These are phyloP conservation scores for Lophiostoma macrostomum DNA, from an alignment of 495 filamentous ascomycete species.

Conservation along the genomic window DNA sequence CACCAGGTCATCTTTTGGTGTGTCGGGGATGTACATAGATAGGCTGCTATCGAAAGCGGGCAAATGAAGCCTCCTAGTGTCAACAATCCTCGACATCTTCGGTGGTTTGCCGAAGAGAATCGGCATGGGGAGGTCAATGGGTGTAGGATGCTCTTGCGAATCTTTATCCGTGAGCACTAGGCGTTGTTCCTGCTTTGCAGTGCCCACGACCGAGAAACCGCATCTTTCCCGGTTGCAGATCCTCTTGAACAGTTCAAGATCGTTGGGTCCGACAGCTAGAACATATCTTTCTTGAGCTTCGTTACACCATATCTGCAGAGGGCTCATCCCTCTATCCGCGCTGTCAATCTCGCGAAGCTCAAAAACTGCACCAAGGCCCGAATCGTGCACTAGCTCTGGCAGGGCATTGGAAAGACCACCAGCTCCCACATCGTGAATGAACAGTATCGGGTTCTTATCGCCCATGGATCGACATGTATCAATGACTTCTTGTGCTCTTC, in stretches of 20 bases:
- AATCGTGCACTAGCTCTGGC: constrained; percentile 87
- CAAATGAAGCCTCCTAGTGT: constrained; percentile 65
- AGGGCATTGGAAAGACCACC: constrained; percentile 93
- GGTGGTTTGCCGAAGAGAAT: constrained; percentile 89
- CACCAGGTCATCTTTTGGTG: constrained; percentile 63
- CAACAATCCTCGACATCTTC: constrained; percentile 75
- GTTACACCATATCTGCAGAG: constrained; percentile 94
- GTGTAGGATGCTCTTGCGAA: constrained; percentile 67
- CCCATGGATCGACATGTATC: constrained; percentile 86
- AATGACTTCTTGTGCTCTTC: constrained; percentile 94
- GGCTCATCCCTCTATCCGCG: constrained; percentile 86
- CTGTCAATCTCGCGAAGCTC: constrained; percentile 90
- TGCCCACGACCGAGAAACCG: constrained; percentile 89
- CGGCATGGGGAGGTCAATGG: constrained; percentile 89
- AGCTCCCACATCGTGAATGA: constrained; percentile 96
- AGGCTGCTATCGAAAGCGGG: constrained; percentile 70
- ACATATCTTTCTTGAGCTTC: constrained; percentile 97
- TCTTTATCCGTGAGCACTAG: constrained; percentile 81
- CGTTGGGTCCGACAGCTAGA: constrained; percentile 71
- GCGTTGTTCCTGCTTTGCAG: constrained; percentile 64
- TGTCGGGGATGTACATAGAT: constrained; percentile 59
- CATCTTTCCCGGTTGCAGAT: constrained; percentile 88
- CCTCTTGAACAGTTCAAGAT: constrained; percentile 75
- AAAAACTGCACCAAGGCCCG: constrained; percentile 80
- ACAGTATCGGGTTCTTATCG: constrained; percentile 78